phyloP scores from a whole-genome alignment of 768 basidiomycete species.

The Tephrocybe rancida region DNA sequence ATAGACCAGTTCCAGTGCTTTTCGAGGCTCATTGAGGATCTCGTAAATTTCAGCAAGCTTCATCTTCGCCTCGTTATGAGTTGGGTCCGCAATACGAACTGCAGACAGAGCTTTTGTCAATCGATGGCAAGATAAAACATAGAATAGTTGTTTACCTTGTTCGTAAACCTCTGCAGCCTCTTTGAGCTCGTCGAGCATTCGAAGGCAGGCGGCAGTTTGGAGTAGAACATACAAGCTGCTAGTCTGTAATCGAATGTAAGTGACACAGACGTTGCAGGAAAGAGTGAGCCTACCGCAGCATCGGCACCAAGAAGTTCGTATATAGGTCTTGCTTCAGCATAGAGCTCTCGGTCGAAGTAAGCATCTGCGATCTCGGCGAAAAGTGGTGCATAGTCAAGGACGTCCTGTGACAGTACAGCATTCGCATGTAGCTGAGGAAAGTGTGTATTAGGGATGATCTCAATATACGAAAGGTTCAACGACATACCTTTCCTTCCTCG shows the following conservation, averaged over 20 bases:
- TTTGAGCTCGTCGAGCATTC: constrained; percentile 71
- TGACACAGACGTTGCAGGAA: neutral
- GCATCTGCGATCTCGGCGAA: constrained; percentile 88
- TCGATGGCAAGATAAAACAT: neutral
- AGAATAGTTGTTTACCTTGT: constrained; percentile 53
- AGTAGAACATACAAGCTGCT: constrained; percentile 70
- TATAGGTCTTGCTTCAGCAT: constrained; percentile 76
- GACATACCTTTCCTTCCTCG: constrained; percentile 78
- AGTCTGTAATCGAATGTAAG: constrained; percentile 47
- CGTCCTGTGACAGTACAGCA: constrained; percentile 70
- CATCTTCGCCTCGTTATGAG: constrained; percentile 83
- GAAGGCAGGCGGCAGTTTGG: constrained; percentile 82
- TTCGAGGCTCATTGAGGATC: constrained; percentile 73
- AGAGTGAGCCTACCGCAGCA: constrained; percentile 55
- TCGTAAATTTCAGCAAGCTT: constrained; percentile 92
- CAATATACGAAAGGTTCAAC: neutral
- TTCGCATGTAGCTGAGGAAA: constrained; percentile 70
- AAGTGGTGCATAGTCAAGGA: constrained; percentile 74
- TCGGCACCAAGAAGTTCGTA: constrained; percentile 80
- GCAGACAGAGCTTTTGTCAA: neutral
- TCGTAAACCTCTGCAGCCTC: constrained; percentile 86
- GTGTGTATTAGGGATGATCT: neutral
- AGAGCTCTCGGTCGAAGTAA: constrained; percentile 75
- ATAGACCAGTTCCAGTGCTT: constrained; percentile 82
- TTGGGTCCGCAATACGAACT: constrained; percentile 79